A percentile compares a stretch with the other conserved stretches of the same genome.
Conservation (phyloP, 768 basidiomycete genomes). For the Phanerochaete carnosa region DNA sequence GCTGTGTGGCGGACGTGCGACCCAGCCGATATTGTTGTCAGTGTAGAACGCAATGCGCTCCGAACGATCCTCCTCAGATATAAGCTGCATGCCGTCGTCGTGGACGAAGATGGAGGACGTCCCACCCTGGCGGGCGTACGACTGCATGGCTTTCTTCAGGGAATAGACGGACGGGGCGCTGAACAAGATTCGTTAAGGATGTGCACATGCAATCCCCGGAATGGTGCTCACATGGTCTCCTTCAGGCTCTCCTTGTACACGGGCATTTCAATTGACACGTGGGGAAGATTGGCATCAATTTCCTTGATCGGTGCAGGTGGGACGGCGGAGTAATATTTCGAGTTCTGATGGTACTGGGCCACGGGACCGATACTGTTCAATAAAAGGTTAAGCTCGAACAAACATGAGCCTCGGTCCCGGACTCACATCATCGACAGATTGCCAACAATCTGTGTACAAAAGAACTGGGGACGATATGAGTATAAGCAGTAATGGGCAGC, state of each 20-base stretch:
- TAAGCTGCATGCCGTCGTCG: constrained; percentile 78
- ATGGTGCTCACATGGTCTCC: constrained; percentile 67
- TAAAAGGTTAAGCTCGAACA: neutral
- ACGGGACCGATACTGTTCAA: constrained; percentile 68
- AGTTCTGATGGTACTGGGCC: constrained; percentile 83
- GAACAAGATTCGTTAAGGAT: constrained; percentile 2
- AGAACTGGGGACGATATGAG: constrained; percentile 48
- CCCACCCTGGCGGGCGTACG: constrained; percentile 89
- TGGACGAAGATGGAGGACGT: constrained; percentile 77
- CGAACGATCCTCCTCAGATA: constrained; percentile 58
- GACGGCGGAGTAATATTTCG: constrained; percentile 74
- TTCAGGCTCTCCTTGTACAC: constrained; percentile 87
- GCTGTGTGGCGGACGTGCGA: constrained; percentile 75
- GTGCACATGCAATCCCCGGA: neutral
- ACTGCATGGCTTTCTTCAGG: constrained; percentile 83
- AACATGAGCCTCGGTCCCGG: neutral
- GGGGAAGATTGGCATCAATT: constrained; percentile 63
- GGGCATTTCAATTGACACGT: constrained; percentile 79
- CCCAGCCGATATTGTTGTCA: constrained; percentile 77
- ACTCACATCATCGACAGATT: constrained; percentile 63
- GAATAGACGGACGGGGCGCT: constrained; percentile 76
- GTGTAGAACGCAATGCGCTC: constrained; percentile 73
- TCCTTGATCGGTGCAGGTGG: constrained; percentile 59
- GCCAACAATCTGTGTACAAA: constrained; percentile 64
- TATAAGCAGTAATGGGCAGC: constrained; percentile 1